These are phyloP conservation scores for Fusarium drepaniforme DNA, from an alignment of 2,329 filamentous ascomycete species.

Conservation along the genomic window DNA sequence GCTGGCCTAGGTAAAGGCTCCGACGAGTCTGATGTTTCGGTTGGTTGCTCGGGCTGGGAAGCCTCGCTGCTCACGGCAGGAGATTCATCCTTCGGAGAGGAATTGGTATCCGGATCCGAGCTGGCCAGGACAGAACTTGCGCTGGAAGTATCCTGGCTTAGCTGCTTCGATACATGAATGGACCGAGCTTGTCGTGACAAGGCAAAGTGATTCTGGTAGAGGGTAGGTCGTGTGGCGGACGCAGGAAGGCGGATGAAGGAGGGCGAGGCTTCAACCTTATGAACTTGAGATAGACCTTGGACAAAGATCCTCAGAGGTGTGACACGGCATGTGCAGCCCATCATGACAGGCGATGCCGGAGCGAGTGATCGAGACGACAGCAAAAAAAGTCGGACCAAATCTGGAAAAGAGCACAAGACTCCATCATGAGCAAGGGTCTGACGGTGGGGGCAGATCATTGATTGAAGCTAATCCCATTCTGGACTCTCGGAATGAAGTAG, in stretches of 20 bases:
- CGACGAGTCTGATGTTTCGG: conserved; percentile 2
- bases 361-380: conserved; percentile 8
- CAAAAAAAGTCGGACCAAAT: conserved; percentile 41
- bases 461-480: background rate
- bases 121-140: background rate
- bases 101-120: background rate
- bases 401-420: conserved; percentile 31
- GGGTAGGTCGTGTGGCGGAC: conserved; percentile 8
- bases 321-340: conserved; percentile 63
- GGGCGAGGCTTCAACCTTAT: conserved; percentile 45
- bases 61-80: conserved; percentile 10
- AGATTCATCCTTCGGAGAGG: conserved; percentile 1
- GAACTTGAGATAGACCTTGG: conserved; percentile 57
- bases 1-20: conserved; percentile 23
- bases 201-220: conserved; percentile 27
- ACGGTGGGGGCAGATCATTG: conserved; percentile 36
- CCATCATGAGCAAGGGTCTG: conserved; percentile 36
- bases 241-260: conserved; percentile 33
- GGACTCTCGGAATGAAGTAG: conserved; percentile 21
- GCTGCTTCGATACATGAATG: conserved; percentile 36
- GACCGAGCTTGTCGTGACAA: conserved; percentile 39
- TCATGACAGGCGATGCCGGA: conserved; percentile 42
- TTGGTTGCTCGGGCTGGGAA: background rate
- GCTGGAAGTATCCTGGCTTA: conserved; percentile 32
- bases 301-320: conserved; percentile 62